These are phyloP conservation scores for Ustilago bromivora DNA, from an alignment of 1,284 basidiomycete species.

Conservation along the genomic window DNA sequence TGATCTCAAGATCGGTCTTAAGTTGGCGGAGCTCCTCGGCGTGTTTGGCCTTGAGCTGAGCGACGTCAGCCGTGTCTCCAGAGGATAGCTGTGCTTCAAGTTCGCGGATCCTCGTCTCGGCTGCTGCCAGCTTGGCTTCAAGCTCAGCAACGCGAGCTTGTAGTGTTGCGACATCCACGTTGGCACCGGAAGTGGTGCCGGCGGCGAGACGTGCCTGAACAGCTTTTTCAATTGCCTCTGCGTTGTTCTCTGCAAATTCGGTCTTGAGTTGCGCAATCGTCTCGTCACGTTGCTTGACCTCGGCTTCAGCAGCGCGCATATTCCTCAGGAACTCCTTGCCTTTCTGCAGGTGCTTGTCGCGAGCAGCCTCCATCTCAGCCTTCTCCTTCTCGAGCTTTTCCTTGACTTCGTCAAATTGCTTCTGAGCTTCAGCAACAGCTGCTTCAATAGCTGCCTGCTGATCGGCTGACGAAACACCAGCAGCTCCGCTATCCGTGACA, in stretches of 20 bases:
- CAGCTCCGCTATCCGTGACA: constrained; percentile 3
- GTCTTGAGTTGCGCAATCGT: constrained; percentile 49
- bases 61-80: constrained; percentile 23
- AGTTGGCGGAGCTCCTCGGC: constrained; percentile 43
- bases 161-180: constrained; percentile 25
- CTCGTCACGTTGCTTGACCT: constrained; percentile 53
- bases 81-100: constrained; percentile 46
- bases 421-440: constrained; percentile 54
- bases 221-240: constrained; percentile 55
- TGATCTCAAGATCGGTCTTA: constrained; percentile 34
- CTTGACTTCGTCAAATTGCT: constrained; percentile 56
- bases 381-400: constrained; percentile 49
- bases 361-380: constrained; percentile 14
- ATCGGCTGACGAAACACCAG: constrained; percentile 12
- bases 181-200: constrained; percentile 9
- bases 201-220: constrained; percentile 43
- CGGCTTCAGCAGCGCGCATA: constrained; percentile 49
- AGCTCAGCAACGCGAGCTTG: constrained; percentile 60
- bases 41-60: constrained; percentile 46
- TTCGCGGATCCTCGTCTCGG: constrained; percentile 49
- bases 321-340: constrained; percentile 49
- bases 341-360: constrained; percentile 55
- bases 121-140: constrained; percentile 49
- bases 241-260: constrained; percentile 53
- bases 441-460: constrained; percentile 36